Base-by-base conservation (phyloP, 805 yeast species). In the Yamadazyma ubonensis region DNA sequence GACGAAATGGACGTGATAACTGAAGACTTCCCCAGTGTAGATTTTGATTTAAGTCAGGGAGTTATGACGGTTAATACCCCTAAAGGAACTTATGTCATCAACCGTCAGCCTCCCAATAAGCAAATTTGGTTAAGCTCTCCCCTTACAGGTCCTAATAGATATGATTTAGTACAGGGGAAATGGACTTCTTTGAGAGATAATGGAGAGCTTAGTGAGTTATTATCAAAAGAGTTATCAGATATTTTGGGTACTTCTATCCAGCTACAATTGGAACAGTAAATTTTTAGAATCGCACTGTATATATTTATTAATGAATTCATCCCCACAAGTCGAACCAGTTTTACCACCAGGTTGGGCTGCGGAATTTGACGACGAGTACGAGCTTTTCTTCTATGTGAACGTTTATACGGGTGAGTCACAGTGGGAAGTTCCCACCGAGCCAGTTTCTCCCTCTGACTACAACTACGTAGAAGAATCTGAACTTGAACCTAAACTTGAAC, bases 91-190 rank as follows among this genome's bases (percentile, higher is more conserved):
- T 93, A 93, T 57, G 96, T 93, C 20, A 82, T 93, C 56, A 93
- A 93, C 67, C 91, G 89, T 57, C 98, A 93, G 63, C 99, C 99
- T 1, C 97, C 99, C 3, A 93, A 89, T 64, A 84, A 86, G 63
- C 99, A 93, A 60, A 83, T 93, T 21, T 93, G 99, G 99, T 72
- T 91, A 38, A 79, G 95, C 43, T 85, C 96, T 31, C 99, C 99
- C 0, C 56, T 88, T 3, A 84, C 95, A 6, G 99, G 99, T 0
- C 99, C 99, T 5, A 88, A 89, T 55, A 54, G 73, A 41, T 63
- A 57, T 44, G 98, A 93, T 58, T 77, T 75, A 46, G 71, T 84
- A 30, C 73, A 78, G 29, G 86, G 85, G 3, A 67, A 71, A 41
- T 93, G 99, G 99, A 64, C 80, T 9, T 83, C 90, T 9, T 58